Base-by-base conservation (phyloP, 306 rosid species). In the Trifolium repens region DNA sequence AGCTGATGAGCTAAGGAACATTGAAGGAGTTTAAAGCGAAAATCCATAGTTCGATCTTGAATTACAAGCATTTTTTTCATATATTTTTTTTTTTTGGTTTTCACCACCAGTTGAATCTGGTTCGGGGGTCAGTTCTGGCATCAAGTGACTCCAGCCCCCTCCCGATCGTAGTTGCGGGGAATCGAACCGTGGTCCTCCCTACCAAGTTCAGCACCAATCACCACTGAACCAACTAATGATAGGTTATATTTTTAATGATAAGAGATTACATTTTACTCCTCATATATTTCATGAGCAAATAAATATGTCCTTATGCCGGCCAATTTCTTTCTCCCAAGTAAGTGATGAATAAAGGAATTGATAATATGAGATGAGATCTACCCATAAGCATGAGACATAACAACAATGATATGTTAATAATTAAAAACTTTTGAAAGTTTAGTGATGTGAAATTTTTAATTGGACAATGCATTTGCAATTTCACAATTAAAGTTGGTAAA, bases 341-440 rank as follows among this genome's bases (percentile, higher is more conserved):
- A 46, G 15, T 12, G n/a, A 13, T 46, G 9, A 7, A 46, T 8
- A 13, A 63, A 37, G 40, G 30, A 4, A 16, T 13, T 62, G 14
- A 7, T 12, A 0, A 40, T 72, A 55, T 13, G 15, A 55, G 35
- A 55, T 13, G 15, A 22, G 35, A 61, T 62, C 62, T 62, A 47
- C 63, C 34, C 57, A 53, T 37, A n/a, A 55, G 8, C 22, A 42
- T 16, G 37, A 47, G n/a, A 4, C 75, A 43, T 66, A 58, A 59
- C 43, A 34, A n/a, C 26, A 47, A 49, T 63, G n/a, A 59, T 44
- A n/a, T 14, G 40, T 9, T 69, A 61, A 32, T 49, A 39, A 49
- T 39, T n/a, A 8, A 78, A 50, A 61, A 37, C 27, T 78, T 78
- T 62, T 50, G 14, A 40, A 16, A 50, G 53, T 72, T 64, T 64